Evolutionary conservation across 208 protist species (phyloP), one percentile per base, ranked within the genome.

Genomic region (Trypanosoma melophagium): DNA sequence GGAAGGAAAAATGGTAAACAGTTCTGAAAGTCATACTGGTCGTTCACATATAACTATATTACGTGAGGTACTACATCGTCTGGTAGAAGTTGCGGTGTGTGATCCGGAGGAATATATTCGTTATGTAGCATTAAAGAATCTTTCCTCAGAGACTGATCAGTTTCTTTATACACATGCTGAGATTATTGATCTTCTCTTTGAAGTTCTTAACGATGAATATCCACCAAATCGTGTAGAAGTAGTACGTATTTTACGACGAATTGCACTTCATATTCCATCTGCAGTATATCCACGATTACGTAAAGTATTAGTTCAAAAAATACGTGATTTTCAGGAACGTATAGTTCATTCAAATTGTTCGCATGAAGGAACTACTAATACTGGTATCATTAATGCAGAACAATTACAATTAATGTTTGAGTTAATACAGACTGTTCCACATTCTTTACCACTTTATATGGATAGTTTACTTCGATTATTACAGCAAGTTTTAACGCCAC

Each of bases 51-150:
- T 87, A 38, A 90, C 71, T 58, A 81, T 74, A 0, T 62, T 94
- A 47, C 80, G 83, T 28, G 79, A 84, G 58, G 74, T 88, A 16
- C 55, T 94, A 35, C 80, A 91, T 62, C 77, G 77, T 13, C 58
- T 94, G 12, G 84, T 91, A 44, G 80, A 84, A 55, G 64, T 89
- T 58, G 84, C 88, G 10, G 76, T 88, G 4, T 80, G 81, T 50
- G 88, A 94, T 59, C 83, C 85, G 1, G 85, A 92, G 75, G 76
- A 73, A 52, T 67, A 73, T 17, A 81, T 94, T 58, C 84, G 88
- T 38, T 66, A 77, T 52, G 64, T 63, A 12, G 88, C 88, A 19
- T 74, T 94, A 17, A 71, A 74, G 50, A 83, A 57, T 60, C 62
- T 93, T 35, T 66, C 77, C 7, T 63, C 66, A 0, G 79, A 84